A percentile compares a stretch with the other conserved stretches of the same genome.
Evolutionary conservation across 2,329 filamentous ascomycete species (phyloP).

Genomic region (Alternaria viburni): DNA sequence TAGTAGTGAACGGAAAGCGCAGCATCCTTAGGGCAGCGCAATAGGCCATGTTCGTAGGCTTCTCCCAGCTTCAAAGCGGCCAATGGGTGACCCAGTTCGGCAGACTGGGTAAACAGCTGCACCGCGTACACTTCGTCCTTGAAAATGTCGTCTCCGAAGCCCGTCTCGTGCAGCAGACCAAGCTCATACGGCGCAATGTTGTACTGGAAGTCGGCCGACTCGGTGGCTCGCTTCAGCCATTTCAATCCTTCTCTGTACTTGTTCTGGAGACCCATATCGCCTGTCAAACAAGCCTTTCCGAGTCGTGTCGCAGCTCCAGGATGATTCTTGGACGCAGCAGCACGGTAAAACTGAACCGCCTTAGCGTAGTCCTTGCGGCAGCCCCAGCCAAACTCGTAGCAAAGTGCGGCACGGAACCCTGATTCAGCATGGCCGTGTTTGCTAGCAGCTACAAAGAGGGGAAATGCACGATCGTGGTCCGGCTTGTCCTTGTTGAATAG

Average conservation of each 20-base stretch:
- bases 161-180: slow-evolving; percentile 84
- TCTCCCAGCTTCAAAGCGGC: slow-evolving; percentile 91
- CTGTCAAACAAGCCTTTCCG: slow-evolving; percentile 86
- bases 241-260: slow-evolving; percentile 90
- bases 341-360: slow-evolving; percentile 90
- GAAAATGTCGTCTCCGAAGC: slow-evolving; percentile 95
- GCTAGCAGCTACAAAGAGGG: slow-evolving; percentile 88
- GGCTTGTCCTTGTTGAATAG: slow-evolving; percentile 94
- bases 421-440: slow-evolving; percentile 98
- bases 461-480: slow-evolving; percentile 90
- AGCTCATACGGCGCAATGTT: slow-evolving; percentile 92
- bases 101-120: slow-evolving; percentile 91
- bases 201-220: slow-evolving; percentile 89
- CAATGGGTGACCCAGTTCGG: slow-evolving; percentile 86
- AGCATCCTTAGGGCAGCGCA: slow-evolving; percentile 88
- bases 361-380: slow-evolving; percentile 88
- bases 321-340: slow-evolving; percentile 90
- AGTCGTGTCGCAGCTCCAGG: slow-evolving; percentile 93
- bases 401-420: slow-evolving; percentile 88
- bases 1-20: slow-evolving; percentile 97
- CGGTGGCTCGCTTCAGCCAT: slow-evolving; percentile 92
- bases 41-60: slow-evolving; percentile 90
- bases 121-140: slow-evolving; percentile 88
- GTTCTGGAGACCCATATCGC: slow-evolving; percentile 83
- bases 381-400: slow-evolving; percentile 98